phyloP scores from a whole-genome alignment of 78 protist genomes.

The Abeoforma whisleri region DNA sequence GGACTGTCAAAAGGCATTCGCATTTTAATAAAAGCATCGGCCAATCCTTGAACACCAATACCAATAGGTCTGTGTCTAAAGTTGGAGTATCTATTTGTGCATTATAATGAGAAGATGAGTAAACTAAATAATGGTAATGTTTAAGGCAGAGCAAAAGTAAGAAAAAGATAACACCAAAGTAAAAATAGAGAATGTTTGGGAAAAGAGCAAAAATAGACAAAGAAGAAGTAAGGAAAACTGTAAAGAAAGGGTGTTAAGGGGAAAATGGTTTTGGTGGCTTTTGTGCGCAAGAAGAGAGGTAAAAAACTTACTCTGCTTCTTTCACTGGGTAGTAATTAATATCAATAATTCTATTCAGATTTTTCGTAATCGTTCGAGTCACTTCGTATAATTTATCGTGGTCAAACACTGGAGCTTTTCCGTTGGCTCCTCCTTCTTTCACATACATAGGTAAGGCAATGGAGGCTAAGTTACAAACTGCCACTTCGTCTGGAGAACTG shows the following conservation, averaged over 20 bases:
- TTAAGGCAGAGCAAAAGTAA: too few species aligned
- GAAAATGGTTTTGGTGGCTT: too few species aligned
- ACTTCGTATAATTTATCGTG: constrained; percentile 58
- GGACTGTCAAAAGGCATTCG: constrained; percentile 79
- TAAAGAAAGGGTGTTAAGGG: too few species aligned
- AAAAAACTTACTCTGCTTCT: too few species aligned
- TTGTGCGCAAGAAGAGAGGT: too few species aligned
- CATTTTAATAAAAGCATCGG: constrained; percentile 81
- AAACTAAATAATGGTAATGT: too few species aligned
- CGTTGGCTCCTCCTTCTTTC: constrained; percentile 24
- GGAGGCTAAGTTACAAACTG: constrained; percentile 96
- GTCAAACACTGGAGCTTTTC: constrained; percentile 65
- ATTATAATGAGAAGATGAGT: too few species aligned
- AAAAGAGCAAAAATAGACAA: too few species aligned
- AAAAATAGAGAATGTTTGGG: too few species aligned
- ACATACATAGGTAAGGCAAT: constrained; percentile 86
- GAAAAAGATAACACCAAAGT: too few species aligned
- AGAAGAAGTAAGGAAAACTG: too few species aligned
- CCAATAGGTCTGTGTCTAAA: constrained; percentile 93
- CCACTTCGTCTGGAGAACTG: constrained; percentile 85
- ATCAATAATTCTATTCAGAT: constrained; percentile 87
- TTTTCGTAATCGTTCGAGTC: constrained; percentile 61
- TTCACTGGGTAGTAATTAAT: constrained; percentile 91
- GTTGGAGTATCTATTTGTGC: constrained; percentile 63
- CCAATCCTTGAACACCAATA: constrained; percentile 92